These are phyloP conservation scores for Drosera capensis DNA, from an alignment of 148 eudicot genomes.

Conservation along the genomic window DNA sequence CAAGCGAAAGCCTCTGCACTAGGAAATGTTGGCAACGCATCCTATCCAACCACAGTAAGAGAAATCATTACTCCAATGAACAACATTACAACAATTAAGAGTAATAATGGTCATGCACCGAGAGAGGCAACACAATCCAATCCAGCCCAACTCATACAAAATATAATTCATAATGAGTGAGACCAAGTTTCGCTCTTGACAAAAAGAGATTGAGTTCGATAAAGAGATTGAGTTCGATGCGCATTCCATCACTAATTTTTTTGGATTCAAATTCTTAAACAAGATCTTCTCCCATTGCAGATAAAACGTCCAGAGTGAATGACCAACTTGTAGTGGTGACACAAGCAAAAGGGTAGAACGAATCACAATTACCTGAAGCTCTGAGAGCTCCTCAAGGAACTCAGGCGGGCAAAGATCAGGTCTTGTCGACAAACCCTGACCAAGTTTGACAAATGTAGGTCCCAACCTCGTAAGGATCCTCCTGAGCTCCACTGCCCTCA, in stretches of 20 bases:
- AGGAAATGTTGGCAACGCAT: constrained; percentile 96
- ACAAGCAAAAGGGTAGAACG: too few species aligned
- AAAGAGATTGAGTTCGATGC: too few species aligned
- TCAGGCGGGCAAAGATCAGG: constrained; percentile 93
- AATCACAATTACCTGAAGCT: constrained; percentile 53
- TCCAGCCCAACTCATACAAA: too few species aligned
- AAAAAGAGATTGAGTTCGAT: too few species aligned
- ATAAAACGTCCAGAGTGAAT: too few species aligned
- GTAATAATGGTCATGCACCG: neutral
- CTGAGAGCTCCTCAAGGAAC: constrained; percentile 87
- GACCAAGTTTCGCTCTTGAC: too few species aligned
- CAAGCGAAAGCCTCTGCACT: constrained; percentile 79
- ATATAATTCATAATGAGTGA: too few species aligned
- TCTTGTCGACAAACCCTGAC: constrained; percentile 94
- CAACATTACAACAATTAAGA: neutral
- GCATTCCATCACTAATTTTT: too few species aligned
- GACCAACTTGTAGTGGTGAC: too few species aligned
- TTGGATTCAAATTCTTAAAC: too few species aligned
- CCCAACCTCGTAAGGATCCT: constrained; percentile 62
- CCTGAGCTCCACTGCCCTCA: constrained; percentile 58
- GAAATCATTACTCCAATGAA: neutral
- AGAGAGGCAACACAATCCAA: constrained; percentile 1
- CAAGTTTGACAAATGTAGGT: constrained; percentile 93
- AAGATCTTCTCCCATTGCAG: too few species aligned
- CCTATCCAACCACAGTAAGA: constrained; percentile 34